phyloP scores from a whole-genome alignment of 257 asterid species.

The Cinchona pubescens region DNA sequence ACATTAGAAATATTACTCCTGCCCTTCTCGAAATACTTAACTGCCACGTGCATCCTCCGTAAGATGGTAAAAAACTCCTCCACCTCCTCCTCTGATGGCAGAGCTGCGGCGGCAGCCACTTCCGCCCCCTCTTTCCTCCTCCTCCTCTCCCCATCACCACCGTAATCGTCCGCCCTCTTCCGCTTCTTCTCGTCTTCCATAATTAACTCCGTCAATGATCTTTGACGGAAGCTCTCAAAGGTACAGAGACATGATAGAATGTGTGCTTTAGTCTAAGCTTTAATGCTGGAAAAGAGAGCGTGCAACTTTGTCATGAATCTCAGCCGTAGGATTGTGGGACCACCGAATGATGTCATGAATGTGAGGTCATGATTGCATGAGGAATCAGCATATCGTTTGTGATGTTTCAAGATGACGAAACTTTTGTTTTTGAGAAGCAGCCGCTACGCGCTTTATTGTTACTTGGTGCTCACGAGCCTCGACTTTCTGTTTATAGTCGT shows the following conservation, averaged over 20 bases:
- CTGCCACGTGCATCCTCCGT: slow-evolving; percentile 41
- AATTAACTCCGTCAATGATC: neutral
- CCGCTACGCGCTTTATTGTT: slow-evolving; percentile 1
- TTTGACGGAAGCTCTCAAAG: slow-evolving; percentile 1
- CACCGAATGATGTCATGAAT: neutral
- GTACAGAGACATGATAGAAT: too few species aligned
- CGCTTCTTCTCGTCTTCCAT: slow-evolving; percentile 39
- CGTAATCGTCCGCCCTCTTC: slow-evolving; percentile 23
- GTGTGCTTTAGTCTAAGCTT: neutral
- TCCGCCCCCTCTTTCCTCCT: slow-evolving; percentile 5
- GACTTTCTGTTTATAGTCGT: too few species aligned
- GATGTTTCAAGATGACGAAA: neutral
- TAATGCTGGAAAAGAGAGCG: neutral
- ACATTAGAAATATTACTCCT: neutral
- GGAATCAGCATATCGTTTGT: neutral
- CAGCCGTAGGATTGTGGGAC: slow-evolving; percentile 7
- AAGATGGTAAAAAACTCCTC: slow-evolving; percentile 43
- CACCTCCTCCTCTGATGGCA: slow-evolving; percentile 48
- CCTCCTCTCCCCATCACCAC: slow-evolving; percentile 6
- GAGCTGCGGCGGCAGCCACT: neutral
- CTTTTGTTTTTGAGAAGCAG: neutral
- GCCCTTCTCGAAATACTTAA: slow-evolving; percentile 30
- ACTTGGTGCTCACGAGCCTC: neutral
- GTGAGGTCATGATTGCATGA: neutral
- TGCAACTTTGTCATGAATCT: neutral